Evolutionary conservation across 306 rosid species (phyloP).

Genomic region (Cucurbita ficifolia): DNA sequence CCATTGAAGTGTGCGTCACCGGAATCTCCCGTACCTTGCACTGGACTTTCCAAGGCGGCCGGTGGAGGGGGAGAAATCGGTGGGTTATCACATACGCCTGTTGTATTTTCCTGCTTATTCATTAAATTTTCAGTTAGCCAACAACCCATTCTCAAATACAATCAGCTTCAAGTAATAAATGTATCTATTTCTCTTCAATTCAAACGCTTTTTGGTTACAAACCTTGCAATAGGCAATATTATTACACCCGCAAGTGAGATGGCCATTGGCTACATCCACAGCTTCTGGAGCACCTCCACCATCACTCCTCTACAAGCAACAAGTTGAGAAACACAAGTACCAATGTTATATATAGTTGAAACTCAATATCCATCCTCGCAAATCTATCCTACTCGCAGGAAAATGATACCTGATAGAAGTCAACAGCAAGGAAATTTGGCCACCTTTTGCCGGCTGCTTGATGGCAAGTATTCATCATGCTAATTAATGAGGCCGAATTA

Average conservation of each 20-base stretch:
- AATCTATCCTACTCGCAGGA: neutral
- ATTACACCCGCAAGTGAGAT: constrained; percentile 82
- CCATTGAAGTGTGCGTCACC: constrained; percentile 11
- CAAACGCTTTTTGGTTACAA: neutral
- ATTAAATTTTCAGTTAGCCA: constrained; percentile 3
- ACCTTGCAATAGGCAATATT: constrained; percentile 95
- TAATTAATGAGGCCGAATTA: constrained; percentile 56
- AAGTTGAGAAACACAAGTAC: neutral
- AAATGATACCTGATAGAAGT: constrained; percentile 52
- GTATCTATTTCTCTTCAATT: neutral
- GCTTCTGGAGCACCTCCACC: constrained; percentile 96
- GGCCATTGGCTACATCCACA: constrained; percentile 82
- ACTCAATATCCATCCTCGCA: neutral
- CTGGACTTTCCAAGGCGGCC: constrained; percentile 23
- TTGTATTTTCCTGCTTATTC: constrained; percentile 36
- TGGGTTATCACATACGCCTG: constrained; percentile 69
- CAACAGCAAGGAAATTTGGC: constrained; percentile 92
- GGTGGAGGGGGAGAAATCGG: constrained; percentile 88
- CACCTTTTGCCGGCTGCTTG: constrained; percentile 58
- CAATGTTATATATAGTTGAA: neutral
- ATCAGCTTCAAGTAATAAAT: neutral
- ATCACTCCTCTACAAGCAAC: constrained; percentile 58
- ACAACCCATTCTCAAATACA: neutral
- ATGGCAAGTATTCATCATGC: constrained; percentile 46
- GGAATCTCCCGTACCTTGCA: constrained; percentile 3